Percentiles rank a stretch among this genome's conserved stretches.
Conservation (phyloP, 2,329 filamentous ascomycete species). For the Ascomycota sp. region DNA sequence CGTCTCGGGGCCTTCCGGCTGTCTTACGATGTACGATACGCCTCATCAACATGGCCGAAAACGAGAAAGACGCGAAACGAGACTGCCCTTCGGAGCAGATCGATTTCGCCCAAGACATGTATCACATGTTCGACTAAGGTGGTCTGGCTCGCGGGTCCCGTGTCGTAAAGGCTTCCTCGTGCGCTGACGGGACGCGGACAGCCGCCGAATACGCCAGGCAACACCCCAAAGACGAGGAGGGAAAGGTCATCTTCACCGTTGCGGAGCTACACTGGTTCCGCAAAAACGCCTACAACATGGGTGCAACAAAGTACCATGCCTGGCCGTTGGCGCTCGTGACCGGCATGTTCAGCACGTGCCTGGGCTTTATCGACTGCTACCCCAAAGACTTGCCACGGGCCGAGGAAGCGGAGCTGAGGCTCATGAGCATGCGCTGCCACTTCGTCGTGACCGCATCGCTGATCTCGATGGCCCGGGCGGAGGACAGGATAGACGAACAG, state of each 20-base stretch:
- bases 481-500: conserved; percentile 27
- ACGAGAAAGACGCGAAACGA: conserved; percentile 11
- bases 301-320: conserved; percentile 34
- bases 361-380: conserved; percentile 29
- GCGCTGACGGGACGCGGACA: conserved; percentile 4
- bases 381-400: conserved; percentile 22
- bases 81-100: conserved; percentile 1
- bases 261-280: conserved; percentile 69
- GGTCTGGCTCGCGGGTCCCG: too few relatives aligned
- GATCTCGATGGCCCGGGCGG: conserved; percentile 28
- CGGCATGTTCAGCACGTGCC: conserved; percentile 33
- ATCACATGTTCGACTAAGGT: conserved; percentile 27
- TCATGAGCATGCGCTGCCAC: conserved; percentile 48
- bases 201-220: conserved; percentile 11
- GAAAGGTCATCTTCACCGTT: conserved; percentile 31
- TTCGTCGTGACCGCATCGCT: conserved; percentile 40
- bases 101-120: conserved; percentile 26
- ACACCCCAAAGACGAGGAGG: conserved; percentile 16
- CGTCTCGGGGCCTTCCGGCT: conserved; percentile 13
- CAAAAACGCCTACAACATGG: conserved; percentile 62
- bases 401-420: conserved; percentile 24
- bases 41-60: conserved; percentile 22
- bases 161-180: too few relatives aligned
- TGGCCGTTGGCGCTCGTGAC: conserved; percentile 34
- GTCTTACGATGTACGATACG: conserved; percentile 30